Percentiles rank a stretch among this genome's conserved stretches.
phyloP scores from a whole-genome alignment of 768 basidiomycete species.

The Leucocoprinus sp. region DNA sequence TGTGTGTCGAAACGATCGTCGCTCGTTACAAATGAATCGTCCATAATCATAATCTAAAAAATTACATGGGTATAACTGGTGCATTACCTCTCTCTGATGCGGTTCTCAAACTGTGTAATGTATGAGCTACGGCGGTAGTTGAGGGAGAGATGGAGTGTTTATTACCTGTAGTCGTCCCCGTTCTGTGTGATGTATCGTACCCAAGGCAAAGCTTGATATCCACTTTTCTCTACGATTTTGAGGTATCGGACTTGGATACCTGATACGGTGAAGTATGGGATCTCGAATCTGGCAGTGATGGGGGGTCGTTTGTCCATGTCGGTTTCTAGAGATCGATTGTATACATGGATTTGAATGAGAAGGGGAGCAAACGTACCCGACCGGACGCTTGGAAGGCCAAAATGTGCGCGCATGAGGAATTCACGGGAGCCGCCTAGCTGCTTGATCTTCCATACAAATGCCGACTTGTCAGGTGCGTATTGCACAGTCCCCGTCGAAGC shows the following conservation, averaged over 20 bases:
- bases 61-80: no score
- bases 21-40: no score
- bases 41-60: no score
- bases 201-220: constrained; percentile 95
- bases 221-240: constrained; percentile 98
- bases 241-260: constrained; percentile 97
- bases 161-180: constrained; percentile 88
- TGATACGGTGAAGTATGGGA: constrained; percentile 97
- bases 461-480: constrained; percentile 96
- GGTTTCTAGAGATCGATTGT: constrained; percentile 34
- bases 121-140: no score
- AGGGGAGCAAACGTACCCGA: constrained; percentile 51
- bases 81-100: no score
- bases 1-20: no score
- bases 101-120: no score
- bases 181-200: constrained; percentile 92
- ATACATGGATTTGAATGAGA: not conserved
- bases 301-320: constrained; percentile 88
- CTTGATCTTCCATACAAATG: constrained; percentile 99
- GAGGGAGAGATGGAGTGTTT: constrained; percentile 3
- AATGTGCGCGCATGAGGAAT: constrained; percentile 97
- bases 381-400: constrained; percentile 89
- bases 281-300: constrained; percentile 96
- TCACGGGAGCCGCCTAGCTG: constrained; percentile 93
- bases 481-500: constrained; percentile 93